A percentile compares a stretch with the other conserved stretches of the same genome.
Evolutionary conservation across 2,329 filamentous ascomycete genomes (phyloP).

Genomic region (Aureobasidium subglaciale): DNA sequence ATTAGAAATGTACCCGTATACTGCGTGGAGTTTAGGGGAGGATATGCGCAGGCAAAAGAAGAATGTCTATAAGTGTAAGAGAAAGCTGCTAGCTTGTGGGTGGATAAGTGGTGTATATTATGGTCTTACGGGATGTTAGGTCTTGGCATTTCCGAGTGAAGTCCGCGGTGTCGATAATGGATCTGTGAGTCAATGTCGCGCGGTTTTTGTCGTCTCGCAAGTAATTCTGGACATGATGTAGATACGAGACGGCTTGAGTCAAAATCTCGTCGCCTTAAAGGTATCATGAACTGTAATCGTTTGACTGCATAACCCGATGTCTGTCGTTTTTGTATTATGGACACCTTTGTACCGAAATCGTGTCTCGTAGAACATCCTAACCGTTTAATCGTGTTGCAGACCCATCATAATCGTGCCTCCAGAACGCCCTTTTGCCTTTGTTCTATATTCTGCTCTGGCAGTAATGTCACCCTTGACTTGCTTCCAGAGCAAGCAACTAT

Average conservation of each 20-base stretch:
- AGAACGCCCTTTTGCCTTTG: neutral
- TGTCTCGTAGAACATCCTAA: neutral
- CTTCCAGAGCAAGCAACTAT: neutral
- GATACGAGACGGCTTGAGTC: too few relatives aligned
- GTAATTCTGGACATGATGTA: too few relatives aligned
- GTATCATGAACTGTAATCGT: too few relatives aligned
- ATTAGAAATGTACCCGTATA: neutral
- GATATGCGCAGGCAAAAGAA: slow-evolving; percentile 1
- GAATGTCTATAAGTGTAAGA: slow-evolving; percentile 8
- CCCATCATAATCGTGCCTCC: neutral
- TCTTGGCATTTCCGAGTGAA: slow-evolving; percentile 6
- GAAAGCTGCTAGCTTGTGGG: neutral
- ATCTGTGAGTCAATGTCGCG: neutral
- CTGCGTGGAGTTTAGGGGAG: neutral
- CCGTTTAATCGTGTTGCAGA: neutral
- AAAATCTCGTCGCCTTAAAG: too few relatives aligned
- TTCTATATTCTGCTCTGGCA: neutral
- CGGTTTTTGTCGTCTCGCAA: too few relatives aligned
- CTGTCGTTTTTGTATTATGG: slow-evolving; percentile 5
- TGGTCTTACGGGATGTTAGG: slow-evolving; percentile 6
- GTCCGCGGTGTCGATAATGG: neutral
- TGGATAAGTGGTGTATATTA: slow-evolving; percentile 6
- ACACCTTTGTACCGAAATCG: slow-evolving; percentile 2
- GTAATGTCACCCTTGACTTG: too few relatives aligned
- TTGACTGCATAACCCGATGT: slow-evolving; percentile 3